Evolutionary conservation across 768 basidiomycete species (phyloP), one percentile per base, ranked within the genome.

Genomic region (Tylopilus cervinicoccineus): DNA sequence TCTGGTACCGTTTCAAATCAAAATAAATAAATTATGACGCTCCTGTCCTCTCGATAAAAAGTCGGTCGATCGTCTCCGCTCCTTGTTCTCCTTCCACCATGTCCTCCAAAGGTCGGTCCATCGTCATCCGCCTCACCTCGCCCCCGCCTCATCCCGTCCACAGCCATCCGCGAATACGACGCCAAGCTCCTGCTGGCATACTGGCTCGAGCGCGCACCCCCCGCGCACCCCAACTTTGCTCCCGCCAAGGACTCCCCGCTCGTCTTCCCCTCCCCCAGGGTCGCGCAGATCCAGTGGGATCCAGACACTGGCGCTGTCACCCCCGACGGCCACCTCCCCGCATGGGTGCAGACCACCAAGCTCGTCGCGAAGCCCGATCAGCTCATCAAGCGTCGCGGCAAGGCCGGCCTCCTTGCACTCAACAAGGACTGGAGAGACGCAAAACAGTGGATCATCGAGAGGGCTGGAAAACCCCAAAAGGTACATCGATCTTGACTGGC

Each of bases 321-420:
- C 1, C 71, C 80, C 29, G 82, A 83, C 48, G 74, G 64, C 32
- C 70, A 75, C 51, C 71, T 93, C 26, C 89, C 89, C 14, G 70
- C 76, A 59, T 93, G 90, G 91, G 86, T 93, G 29, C 84, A 81
- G 73, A 81, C 76, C 57, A 81, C 67, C 57, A 90, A 91, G 76
- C 89, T 95, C 68, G 93, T 96, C 62, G 93, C 84, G 16, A 96
- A 96, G 75, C 93, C 93, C 22, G 93, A 95, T 74, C 93, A 96
- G 74, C 86, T 98, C 71, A 98, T 98, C 83, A 99, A 98, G 78
- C 88, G 96, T 56, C 89, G 96, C 53, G 96, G 96, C 63, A 99
- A 99, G 80, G 93, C 93, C 19, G 96, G 96, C 56, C 80, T 99
- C 13, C 81, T 99, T 54, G 84, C 84, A 29, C 79, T 99, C 57